A percentile compares a stretch with the other conserved stretches of the same genome.
phyloP scores from a whole-genome alignment of 2,329 filamentous ascomycete species.

The Didymella segeticola region DNA sequence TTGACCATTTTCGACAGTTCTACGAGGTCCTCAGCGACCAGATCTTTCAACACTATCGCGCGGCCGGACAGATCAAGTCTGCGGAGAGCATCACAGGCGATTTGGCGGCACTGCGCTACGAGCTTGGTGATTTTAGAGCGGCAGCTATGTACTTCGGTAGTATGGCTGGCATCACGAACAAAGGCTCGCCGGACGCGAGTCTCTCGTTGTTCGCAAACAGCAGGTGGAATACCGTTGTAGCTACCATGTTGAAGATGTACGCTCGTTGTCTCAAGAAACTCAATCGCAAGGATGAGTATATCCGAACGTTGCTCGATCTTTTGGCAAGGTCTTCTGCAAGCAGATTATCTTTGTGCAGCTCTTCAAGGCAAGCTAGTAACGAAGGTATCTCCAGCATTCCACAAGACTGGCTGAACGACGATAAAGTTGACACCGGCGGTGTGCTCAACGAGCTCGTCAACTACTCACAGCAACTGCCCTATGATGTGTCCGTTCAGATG shows the following conservation, averaged over 20 bases:
- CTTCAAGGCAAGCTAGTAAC: conserved; percentile 24
- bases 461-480: conserved; percentile 58
- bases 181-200: conserved; percentile 11
- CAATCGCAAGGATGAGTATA: conserved; percentile 78
- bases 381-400: conserved; percentile 14
- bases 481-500: conserved; percentile 72
- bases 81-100: conserved; percentile 82
- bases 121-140: conserved; percentile 73
- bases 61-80: conserved; percentile 79
- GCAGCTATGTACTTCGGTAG: conserved; percentile 81
- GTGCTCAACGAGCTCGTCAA: conserved; percentile 54
- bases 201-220: conserved; percentile 72
- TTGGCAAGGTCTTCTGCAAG: conserved; percentile 67
- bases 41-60: conserved; percentile 80
- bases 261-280: conserved; percentile 80
- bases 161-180: conserved; percentile 64
- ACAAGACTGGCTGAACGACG: conserved; percentile 48
- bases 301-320: conserved; percentile 76
- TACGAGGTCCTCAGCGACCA: conserved; percentile 77
- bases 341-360: conserved; percentile 35
- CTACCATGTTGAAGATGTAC: conserved; percentile 86
- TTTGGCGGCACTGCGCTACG: conserved; percentile 82
- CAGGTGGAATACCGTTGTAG: conserved; percentile 80
- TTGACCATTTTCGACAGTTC: conserved; percentile 48
- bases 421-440: conserved; percentile 46